These are phyloP conservation scores for Astrothelium macrocarpum DNA, from an alignment of 495 filamentous ascomycete species.

Conservation along the genomic window DNA sequence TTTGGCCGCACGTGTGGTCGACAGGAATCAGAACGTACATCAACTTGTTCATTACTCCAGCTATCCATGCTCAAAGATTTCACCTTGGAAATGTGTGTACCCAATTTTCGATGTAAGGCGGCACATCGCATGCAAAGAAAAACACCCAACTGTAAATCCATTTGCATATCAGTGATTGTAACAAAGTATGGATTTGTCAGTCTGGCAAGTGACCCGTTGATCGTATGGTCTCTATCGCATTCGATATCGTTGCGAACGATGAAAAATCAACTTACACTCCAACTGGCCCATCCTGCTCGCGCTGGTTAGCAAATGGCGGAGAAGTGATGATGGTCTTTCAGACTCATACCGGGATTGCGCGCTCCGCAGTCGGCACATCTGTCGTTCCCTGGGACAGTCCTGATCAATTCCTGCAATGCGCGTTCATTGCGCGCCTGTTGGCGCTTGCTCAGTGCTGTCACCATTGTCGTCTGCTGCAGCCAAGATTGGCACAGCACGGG, in stretches of 20 bases:
- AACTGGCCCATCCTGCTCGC: conserved; percentile 83
- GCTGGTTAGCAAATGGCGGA: conserved; percentile 2
- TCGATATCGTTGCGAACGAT: background rate
- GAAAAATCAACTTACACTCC: conserved; percentile 63
- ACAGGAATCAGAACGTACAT: conserved; percentile 46
- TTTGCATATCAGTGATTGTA: background rate
- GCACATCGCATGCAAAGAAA: conserved; percentile 98
- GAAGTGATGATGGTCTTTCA: background rate
- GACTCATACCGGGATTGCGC: conserved; percentile 77
- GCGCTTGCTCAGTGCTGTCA: conserved; percentile 66
- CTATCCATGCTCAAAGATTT: conserved; percentile 97
- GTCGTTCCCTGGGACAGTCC: conserved; percentile 82
- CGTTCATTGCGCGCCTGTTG: conserved; percentile 96
- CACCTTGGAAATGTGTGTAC: conserved; percentile 95
- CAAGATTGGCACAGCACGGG: background rate
- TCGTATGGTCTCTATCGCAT: background rate
- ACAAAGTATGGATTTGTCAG: background rate
- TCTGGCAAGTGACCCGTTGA: background rate
- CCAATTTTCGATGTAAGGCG: conserved; percentile 87
- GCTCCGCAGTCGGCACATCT: conserved; percentile 88
- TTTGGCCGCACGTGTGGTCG: conserved; percentile 4
- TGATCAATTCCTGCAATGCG: conserved; percentile 79
- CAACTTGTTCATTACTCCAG: conserved; percentile 91
- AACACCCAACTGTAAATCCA: conserved; percentile 63
- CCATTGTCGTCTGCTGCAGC: conserved; percentile 32